A percentile compares a stretch with the other conserved stretches of the same genome.
Evolutionary conservation across 306 rosid genomes (phyloP).

Genomic region (Lathyrus tuberosus): DNA sequence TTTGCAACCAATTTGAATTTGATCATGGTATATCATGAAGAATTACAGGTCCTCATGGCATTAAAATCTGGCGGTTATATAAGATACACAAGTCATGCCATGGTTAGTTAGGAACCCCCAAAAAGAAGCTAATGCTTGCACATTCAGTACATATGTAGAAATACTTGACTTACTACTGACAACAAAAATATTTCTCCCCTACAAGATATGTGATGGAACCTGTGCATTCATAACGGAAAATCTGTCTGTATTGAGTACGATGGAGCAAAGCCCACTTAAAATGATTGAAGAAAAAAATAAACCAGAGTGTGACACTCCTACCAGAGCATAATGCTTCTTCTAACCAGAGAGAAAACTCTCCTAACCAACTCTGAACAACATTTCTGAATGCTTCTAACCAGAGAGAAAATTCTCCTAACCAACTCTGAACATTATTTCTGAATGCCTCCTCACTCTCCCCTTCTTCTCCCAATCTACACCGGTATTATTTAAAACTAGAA

Average conservation of each 20-base stretch:
- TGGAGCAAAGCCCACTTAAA: too few relatives aligned
- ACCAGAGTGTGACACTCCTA: too few relatives aligned
- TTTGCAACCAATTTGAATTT: slow-evolving; percentile 35
- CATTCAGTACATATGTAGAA: slow-evolving; percentile 20
- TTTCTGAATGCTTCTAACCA: too few relatives aligned
- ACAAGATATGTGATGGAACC: background rate
- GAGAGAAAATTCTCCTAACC: too few relatives aligned
- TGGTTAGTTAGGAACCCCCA: slow-evolving; percentile 11
- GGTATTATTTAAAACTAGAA: slow-evolving; percentile 76
- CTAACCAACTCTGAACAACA: too few relatives aligned
- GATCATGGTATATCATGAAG: slow-evolving; percentile 20
- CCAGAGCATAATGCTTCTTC: too few relatives aligned
- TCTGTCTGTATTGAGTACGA: too few relatives aligned
- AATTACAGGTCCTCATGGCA: slow-evolving; percentile 9
- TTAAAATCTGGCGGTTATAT: slow-evolving; percentile 9
- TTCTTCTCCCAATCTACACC: slow-evolving; percentile 48
- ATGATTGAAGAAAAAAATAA: too few relatives aligned
- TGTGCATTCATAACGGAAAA: too few relatives aligned
- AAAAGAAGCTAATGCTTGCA: slow-evolving; percentile 23
- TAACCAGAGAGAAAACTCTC: too few relatives aligned
- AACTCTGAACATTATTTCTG: too few relatives aligned
- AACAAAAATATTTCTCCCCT: slow-evolving; percentile 10
- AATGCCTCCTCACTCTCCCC: too few relatives aligned
- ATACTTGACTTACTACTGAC: background rate
- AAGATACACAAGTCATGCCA: slow-evolving; percentile 21